Base-by-base conservation (phyloP, 768 basidiomycete genomes). In the Phylloporus sp. region DNA sequence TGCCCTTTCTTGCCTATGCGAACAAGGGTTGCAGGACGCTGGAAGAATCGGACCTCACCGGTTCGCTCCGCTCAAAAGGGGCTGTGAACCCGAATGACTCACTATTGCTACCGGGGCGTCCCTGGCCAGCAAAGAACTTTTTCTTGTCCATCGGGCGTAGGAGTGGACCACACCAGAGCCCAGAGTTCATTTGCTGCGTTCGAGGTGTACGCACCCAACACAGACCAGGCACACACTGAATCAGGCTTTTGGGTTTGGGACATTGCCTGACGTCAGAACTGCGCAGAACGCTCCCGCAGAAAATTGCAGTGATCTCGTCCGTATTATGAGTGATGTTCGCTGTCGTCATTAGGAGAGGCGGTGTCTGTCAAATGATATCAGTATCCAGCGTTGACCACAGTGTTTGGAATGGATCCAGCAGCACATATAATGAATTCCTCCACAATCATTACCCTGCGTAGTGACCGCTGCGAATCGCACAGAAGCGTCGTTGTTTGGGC, bases 331-430 rank as follows among this genome's bases (percentile, higher is more conserved):
- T 40, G 18, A 29, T 26, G 26, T 35, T 52, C 42, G 27, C 44
- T 50, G 27, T 56, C 55, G 18, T 61, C 54, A 52, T 31, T 28
- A 20, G 26, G 38, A 45, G 51, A 51, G 45, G 61, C 56, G 22
- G 56, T 65, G 50, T 43, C 48, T 60, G 50, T 58, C 50, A 42
- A 39, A 64, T 64, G 61, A 63, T 56, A 61, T 60, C 63, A 67
- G 51, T 45, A 13, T 32, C 46, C 55, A 53, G 47, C 12, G 29
- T 47, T 24, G 11, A 38, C 56, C 44, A 40, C 49, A 63, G 53
- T 45, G 51, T 29, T 48, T 23, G 51, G 55, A 57, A 54, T 52
- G 49, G 50, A 45, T 39, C 46, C 42, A 31, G 45, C 35, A 40
- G 45, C 39, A 53, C 46, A 44, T 45, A 52, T 45, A 38, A 55